phyloP scores from a whole-genome alignment of 768 basidiomycete genomes.

The Lentinus brumalis region DNA sequence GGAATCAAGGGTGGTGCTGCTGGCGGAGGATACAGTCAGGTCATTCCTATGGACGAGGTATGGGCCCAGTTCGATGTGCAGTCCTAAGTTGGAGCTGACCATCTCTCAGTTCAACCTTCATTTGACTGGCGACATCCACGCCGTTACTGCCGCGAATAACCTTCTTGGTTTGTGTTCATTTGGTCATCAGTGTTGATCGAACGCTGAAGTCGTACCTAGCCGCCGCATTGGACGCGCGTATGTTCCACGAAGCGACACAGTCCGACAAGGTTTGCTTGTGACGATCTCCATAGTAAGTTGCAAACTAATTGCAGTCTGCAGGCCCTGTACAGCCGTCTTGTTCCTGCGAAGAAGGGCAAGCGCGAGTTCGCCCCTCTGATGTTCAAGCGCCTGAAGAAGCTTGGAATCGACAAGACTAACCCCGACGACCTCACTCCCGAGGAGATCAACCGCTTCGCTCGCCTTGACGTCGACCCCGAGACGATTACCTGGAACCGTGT shows the following conservation, averaged over 20 bases:
- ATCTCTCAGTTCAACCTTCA: constrained; percentile 84
- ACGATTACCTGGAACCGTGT: constrained; percentile 99
- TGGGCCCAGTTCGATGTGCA: background rate
- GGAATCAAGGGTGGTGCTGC: constrained; percentile 99
- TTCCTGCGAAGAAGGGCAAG: constrained; percentile 91
- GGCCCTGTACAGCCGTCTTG: constrained; percentile 89
- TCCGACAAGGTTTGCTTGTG: constrained; percentile 70
- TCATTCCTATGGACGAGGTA: constrained; percentile 99
- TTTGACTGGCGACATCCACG: constrained; percentile 96
- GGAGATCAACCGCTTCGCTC: constrained; percentile 86
- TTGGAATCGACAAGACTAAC: constrained; percentile 92
- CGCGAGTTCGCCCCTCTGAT: constrained; percentile 95
- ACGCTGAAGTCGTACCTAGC: constrained; percentile 45
- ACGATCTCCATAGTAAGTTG: background rate
- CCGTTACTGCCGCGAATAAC: constrained; percentile 97
- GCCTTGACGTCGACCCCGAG: constrained; percentile 86
- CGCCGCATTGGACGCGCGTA: constrained; percentile 94
- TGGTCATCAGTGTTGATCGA: constrained; percentile 2
- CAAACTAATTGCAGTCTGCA: constrained; percentile 19
- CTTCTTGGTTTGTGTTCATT: constrained; percentile 62
- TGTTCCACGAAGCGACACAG: constrained; percentile 97
- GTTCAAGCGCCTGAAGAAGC: constrained; percentile 92
- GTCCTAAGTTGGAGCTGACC: background rate
- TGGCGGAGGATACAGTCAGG: constrained; percentile 97
- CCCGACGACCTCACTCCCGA: constrained; percentile 92